Percentiles rank a stretch among this genome's conserved stretches.
phyloP scores from a whole-genome alignment of 2,329 filamentous ascomycete species.

The Aspergillus floridensis region DNA sequence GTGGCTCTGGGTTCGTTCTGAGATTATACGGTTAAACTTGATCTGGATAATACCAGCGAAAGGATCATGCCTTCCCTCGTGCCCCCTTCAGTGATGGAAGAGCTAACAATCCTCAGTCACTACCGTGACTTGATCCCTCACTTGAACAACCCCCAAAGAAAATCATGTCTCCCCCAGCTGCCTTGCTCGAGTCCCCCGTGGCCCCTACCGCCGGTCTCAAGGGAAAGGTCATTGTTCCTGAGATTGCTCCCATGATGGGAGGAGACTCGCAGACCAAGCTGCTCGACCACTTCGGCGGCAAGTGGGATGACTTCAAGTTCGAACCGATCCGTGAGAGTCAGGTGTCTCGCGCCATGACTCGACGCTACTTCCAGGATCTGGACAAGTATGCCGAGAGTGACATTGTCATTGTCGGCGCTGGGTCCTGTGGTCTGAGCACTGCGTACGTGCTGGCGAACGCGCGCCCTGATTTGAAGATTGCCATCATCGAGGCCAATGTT shows the following conservation, averaged over 20 bases:
- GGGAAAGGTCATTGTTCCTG: slow-evolving; percentile 45
- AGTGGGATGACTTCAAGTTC: slow-evolving; percentile 82
- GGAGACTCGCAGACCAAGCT: slow-evolving; percentile 51
- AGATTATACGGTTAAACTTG: slow-evolving; percentile 97
- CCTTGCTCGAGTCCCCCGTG: slow-evolving; percentile 55
- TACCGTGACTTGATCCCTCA: slow-evolving; percentile 20
- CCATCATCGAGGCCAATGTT: slow-evolving; percentile 84
- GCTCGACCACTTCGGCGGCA: slow-evolving; percentile 65
- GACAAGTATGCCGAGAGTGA: slow-evolving; percentile 88
- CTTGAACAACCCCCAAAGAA: not conserved
- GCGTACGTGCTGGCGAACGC: slow-evolving; percentile 81
- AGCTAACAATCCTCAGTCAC: slow-evolving; percentile 37
- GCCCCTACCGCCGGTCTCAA: slow-evolving; percentile 37
- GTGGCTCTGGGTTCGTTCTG: slow-evolving; percentile 40
- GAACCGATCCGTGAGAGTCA: slow-evolving; percentile 85
- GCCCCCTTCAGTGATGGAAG: slow-evolving; percentile 36
- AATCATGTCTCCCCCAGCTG: slow-evolving; percentile 77
- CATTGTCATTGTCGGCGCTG: slow-evolving; percentile 89
- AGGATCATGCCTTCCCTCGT: slow-evolving; percentile 84
- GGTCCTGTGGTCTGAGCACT: slow-evolving; percentile 80
- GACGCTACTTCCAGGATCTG: slow-evolving; percentile 87
- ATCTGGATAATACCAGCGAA: slow-evolving; percentile 99
- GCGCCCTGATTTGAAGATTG: slow-evolving; percentile 86
- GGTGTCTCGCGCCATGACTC: slow-evolving; percentile 89
- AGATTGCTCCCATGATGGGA: slow-evolving; percentile 34